Conservation (phyloP, 2,329 filamentous ascomycete species). For the Colletotrichum musicola region DNA sequence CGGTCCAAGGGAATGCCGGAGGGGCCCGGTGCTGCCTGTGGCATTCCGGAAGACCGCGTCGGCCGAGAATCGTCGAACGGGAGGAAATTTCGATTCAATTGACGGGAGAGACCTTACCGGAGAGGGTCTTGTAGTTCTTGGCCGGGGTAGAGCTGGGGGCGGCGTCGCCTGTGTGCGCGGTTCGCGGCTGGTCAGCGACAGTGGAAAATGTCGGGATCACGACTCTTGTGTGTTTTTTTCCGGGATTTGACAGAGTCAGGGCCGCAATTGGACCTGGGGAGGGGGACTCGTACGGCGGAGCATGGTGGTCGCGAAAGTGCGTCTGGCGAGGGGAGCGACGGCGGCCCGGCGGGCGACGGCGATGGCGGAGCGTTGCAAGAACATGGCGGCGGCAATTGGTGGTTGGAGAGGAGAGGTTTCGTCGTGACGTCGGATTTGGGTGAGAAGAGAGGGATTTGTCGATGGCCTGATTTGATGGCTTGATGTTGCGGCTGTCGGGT, state of each 20-base stretch:
- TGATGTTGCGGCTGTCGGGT: constrained; percentile 43
- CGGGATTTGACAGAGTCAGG: constrained; percentile 30
- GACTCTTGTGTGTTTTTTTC: constrained; percentile 25
- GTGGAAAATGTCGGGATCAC: constrained; percentile 27
- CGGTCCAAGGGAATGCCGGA: constrained; percentile 32
- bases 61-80: constrained; percentile 9
- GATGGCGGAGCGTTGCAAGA: constrained; percentile 73
- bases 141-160: constrained; percentile 52
- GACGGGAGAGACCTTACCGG: constrained; percentile 55
- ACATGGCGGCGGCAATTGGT: constrained; percentile 62
- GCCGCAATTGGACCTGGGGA: constrained; percentile 40
- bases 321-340: constrained; percentile 65
- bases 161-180: constrained; percentile 50
- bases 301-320: constrained; percentile 71
- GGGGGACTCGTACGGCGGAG: constrained; percentile 66
- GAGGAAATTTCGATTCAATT: constrained; percentile 34
- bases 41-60: constrained; percentile 21
- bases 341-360: constrained; percentile 72
- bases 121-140: constrained; percentile 59
- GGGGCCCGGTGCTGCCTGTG: neutral
- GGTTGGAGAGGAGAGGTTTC: constrained; percentile 37
- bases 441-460: constrained; percentile 60
- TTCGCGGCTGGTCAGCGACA: constrained; percentile 27
- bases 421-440: constrained; percentile 39
- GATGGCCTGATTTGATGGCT: constrained; percentile 59